Conservation (phyloP, 2,329 filamentous ascomycete genomes). For the Trichothecium roseum region DNA sequence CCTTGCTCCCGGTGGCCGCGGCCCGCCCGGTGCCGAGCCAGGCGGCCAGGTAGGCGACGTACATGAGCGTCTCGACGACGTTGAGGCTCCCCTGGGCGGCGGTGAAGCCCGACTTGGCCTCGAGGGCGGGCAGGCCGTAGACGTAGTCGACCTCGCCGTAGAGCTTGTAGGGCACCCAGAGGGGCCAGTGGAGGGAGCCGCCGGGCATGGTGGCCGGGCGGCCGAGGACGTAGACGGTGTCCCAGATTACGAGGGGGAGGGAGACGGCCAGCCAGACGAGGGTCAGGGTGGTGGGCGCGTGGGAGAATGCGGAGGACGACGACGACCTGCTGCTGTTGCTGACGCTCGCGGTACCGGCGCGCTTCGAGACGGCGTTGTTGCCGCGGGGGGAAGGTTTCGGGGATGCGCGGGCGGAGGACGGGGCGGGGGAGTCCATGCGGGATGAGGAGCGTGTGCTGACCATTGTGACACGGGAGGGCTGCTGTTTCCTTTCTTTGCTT, state of each 20-base stretch:
- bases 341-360: not conserved
- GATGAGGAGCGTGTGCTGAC: slow-evolving; percentile 26
- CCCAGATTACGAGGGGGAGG: slow-evolving; percentile 72
- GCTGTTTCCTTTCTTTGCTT: too few relatives aligned
- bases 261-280: slow-evolving; percentile 66
- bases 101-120: slow-evolving; percentile 63
- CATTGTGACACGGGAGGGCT: too few relatives aligned
- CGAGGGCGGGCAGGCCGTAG: slow-evolving; percentile 67
- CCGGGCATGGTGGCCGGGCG: slow-evolving; percentile 77
- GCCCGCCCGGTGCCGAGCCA: slow-evolving; percentile 14
- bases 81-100: slow-evolving; percentile 64
- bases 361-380: too few relatives aligned
- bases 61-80: slow-evolving; percentile 55
- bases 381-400: slow-evolving; percentile 6
- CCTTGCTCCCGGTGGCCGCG: slow-evolving; percentile 5
- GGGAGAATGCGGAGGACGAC: slow-evolving; percentile 21
- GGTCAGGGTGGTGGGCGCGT: slow-evolving; percentile 33
- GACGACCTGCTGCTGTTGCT: not conserved
- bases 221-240: slow-evolving; percentile 66
- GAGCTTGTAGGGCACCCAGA: slow-evolving; percentile 70
- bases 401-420: slow-evolving; percentile 9
- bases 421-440: slow-evolving; percentile 16
- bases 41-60: slow-evolving; percentile 42
- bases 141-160: slow-evolving; percentile 73
- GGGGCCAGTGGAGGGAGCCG: slow-evolving; percentile 57